These are phyloP conservation scores for Fusarium sterilihyphosum DNA, from an alignment of 2,329 filamentous ascomycete species.

Conservation along the genomic window DNA sequence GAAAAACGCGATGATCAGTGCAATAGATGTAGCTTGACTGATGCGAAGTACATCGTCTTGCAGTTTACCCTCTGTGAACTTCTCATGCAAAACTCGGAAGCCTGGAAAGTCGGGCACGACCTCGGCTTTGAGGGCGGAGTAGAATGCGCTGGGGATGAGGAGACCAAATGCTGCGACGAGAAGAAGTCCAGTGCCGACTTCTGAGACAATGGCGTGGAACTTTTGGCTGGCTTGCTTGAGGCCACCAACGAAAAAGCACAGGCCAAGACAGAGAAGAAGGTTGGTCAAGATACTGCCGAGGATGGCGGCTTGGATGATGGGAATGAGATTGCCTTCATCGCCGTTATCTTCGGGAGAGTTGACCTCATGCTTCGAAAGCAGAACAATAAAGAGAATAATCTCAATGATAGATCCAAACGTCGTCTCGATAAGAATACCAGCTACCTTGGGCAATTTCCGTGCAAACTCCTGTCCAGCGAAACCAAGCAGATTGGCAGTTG, in stretches of 20 bases:
- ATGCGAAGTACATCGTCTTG: conserved; percentile 63
- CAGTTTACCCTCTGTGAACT: conserved; percentile 51
- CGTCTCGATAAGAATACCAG: conserved; percentile 62
- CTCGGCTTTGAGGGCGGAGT: conserved; percentile 49
- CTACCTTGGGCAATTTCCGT: conserved; percentile 71
- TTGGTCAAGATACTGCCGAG: conserved; percentile 76
- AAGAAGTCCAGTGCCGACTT: conserved; percentile 72
- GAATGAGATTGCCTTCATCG: conserved; percentile 55
- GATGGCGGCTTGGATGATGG: conserved; percentile 75
- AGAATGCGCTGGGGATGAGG: conserved; percentile 50
- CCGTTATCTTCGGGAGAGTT: conserved; percentile 30
- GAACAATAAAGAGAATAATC: conserved; percentile 73
- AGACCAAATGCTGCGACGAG: conserved; percentile 63
- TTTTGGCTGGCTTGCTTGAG: conserved; percentile 66
- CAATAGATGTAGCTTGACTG: conserved; percentile 69
- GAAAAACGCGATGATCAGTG: conserved; percentile 68
- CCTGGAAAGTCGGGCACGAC: conserved; percentile 34
- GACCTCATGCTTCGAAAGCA: conserved; percentile 56
- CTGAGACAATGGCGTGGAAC: conserved; percentile 73
- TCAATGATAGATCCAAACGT: conserved; percentile 73
- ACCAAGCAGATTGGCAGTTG: conserved; percentile 59
- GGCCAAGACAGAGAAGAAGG: conserved; percentile 71
- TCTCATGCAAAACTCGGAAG: conserved; percentile 38
- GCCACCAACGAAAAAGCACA: conserved; percentile 75
- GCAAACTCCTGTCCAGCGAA: conserved; percentile 66